Evolutionary conservation across 2,329 filamentous ascomycete genomes (phyloP), one percentile per base, ranked within the genome.

Genomic region (Cordyceps cicadae): DNA sequence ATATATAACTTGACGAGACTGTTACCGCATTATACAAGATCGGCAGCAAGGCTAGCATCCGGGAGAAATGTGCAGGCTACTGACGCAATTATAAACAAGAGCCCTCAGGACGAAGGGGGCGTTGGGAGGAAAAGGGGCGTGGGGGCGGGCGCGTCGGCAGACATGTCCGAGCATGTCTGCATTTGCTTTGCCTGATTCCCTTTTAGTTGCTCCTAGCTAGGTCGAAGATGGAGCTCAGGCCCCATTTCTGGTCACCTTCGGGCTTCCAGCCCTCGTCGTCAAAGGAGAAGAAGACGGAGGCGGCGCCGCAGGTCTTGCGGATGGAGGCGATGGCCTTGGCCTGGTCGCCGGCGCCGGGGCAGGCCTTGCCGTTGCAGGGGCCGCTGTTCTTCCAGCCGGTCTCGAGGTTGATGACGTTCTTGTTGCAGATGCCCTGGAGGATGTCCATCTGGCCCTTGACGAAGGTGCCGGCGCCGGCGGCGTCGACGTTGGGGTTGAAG

Each of bases 311-410:
- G 64, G 77, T 76, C 67, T 82, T 68, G 65, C 86, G 76, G 71
- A 97, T 93, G 62, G 83, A 83, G 65, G 81, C 72, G 72, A 97
- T 85, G 67, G 93, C 93, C 49, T 70, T 74, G 55, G 76, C 76
- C 82, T 97, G 93, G 77, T 93, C 79, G 1, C 70, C 48, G 5
- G 67, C 54, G 67, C 89, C 86, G 61, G 92, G 85, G 67, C 89
- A 78, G 62, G 92, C 92, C 21, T 71, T 71, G 63, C 90, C 90
- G 76, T 94, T 93, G 77, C 83, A 74, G 34, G 74, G 68, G 71
- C 92, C 92, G 8, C 72, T 66, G 59, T 79, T 86, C 65, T 93
- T 93, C 92, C 92, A 97, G 69, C 93, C 93, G 61, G 88, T 89
- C 86, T 97, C 93, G 67, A 95, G 81, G 77, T 93, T 90, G 79